These are phyloP conservation scores for Inga oerstediana DNA, from an alignment of 306 rosid species.

Conservation along the genomic window DNA sequence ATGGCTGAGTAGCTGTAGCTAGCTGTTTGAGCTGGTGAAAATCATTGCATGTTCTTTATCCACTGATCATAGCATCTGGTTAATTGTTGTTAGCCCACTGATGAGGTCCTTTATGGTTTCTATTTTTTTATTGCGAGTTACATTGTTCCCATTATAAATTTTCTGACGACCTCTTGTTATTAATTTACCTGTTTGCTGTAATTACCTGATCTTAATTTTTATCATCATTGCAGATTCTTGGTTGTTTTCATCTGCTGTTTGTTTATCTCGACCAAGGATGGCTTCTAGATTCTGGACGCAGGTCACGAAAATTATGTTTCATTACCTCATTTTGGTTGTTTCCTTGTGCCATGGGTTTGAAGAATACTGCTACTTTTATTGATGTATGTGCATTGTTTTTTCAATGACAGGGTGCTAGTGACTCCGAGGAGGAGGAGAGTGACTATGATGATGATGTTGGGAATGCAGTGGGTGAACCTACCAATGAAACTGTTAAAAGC, in stretches of 20 bases:
- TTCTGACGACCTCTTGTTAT: neutral
- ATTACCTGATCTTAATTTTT: neutral
- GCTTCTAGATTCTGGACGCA: slow-evolving; percentile 60
- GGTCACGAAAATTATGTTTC: slow-evolving; percentile 31
- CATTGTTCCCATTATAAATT: neutral
- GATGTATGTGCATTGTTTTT: neutral
- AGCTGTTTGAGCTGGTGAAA: neutral
- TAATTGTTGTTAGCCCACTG: neutral
- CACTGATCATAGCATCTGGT: neutral
- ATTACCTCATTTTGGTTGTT: neutral
- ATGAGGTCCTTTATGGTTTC: neutral
- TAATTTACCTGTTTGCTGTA: neutral
- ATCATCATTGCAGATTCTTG: slow-evolving; percentile 18
- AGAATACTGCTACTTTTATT: neutral
- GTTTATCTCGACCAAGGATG: slow-evolving; percentile 22
- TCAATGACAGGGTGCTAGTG: slow-evolving; percentile 65
- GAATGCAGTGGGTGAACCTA: slow-evolving; percentile 40
- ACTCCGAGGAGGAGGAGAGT: slow-evolving; percentile 76
- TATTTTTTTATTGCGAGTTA: neutral
- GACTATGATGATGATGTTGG: slow-evolving; percentile 63
- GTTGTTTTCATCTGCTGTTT: neutral
- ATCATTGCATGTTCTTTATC: neutral
- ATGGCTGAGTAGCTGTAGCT: neutral
- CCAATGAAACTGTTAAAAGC: slow-evolving; percentile 31
- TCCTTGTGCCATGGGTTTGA: neutral